These are phyloP conservation scores for Thoreauomyces humboldtii DNA, from an alignment of 192 early-diverging fungal species.

Conservation along the genomic window DNA sequence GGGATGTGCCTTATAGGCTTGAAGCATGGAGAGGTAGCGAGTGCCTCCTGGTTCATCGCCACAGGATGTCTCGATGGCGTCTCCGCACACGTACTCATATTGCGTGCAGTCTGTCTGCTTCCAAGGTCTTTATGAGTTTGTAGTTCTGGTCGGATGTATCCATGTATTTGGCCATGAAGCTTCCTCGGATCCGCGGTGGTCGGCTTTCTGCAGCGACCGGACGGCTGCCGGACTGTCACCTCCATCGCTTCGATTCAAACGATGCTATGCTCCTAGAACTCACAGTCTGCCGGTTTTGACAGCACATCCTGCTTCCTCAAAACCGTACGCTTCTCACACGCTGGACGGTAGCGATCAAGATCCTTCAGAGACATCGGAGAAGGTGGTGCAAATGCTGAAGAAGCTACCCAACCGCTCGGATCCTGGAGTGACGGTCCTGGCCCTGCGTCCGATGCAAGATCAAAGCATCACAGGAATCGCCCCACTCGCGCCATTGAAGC, in stretches of 20 bases:
- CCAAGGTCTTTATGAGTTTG: conserved; percentile 35
- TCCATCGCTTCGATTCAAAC: conserved; percentile 22
- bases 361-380: conserved; percentile 7
- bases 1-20: conserved; percentile 16
- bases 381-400: not conserved
- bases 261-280: conserved; percentile 36
- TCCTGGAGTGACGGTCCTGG: conserved; percentile 1
- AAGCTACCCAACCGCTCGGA: not conserved
- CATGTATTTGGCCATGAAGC: conserved; percentile 28
- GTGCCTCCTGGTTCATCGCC: not conserved
- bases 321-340: no score
- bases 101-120: conserved; percentile 26
- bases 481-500: no score
- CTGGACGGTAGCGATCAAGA: not conserved
- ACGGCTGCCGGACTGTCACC: not conserved
- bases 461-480: not conserved
- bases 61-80: not conserved
- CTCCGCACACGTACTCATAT: not conserved
- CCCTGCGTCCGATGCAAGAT: not conserved
- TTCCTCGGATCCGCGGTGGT: not conserved
- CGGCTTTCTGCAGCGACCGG: not conserved
- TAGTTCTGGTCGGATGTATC: conserved; percentile 27
- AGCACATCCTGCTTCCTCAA: not conserved
- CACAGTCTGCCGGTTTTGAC: conserved; percentile 34
- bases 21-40: conserved; percentile 23